Conservation (phyloP, 1,139 yeast species). For the Yamadazyma trypodendri region DNA sequence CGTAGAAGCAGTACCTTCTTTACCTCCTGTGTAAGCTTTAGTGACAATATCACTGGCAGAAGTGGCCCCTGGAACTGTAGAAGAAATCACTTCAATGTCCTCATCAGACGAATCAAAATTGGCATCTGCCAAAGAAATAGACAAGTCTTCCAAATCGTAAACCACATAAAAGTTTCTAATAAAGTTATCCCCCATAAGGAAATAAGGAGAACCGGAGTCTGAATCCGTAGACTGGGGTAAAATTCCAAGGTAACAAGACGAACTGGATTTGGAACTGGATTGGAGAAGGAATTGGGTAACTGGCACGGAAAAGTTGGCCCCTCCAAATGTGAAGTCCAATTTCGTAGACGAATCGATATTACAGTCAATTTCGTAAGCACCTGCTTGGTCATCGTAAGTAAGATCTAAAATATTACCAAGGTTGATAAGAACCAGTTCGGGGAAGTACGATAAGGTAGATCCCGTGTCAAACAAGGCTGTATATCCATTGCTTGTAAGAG, state of each 20-base stretch:
- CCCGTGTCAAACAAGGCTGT: constrained; percentile 43
- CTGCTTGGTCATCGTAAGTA: constrained; percentile 8
- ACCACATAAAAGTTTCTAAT: constrained; percentile 72
- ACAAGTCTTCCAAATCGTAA: constrained; percentile 64
- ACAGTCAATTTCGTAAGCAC: constrained; percentile 25
- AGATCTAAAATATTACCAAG: constrained; percentile 26
- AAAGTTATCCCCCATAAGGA: constrained; percentile 66
- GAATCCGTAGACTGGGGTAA: constrained; percentile 4
- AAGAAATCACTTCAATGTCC: constrained; percentile 34
- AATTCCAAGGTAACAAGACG: constrained; percentile 19
- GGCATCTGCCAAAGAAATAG: constrained; percentile 68
- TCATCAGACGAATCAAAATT: constrained; percentile 30
- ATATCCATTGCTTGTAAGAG: constrained; percentile 17
- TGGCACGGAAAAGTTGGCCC: constrained; percentile 35
- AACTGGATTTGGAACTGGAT: background rate
- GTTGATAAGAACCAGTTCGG: constrained; percentile 21
- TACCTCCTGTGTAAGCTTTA: constrained; percentile 7
- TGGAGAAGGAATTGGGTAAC: constrained; percentile 13
- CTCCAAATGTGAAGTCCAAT: constrained; percentile 35
- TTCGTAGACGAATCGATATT: constrained; percentile 8
- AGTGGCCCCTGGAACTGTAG: constrained; percentile 19
- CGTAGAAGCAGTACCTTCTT: constrained; percentile 1
- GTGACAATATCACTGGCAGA: constrained; percentile 42
- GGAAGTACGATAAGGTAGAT: constrained; percentile 34
- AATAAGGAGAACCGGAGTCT: constrained; percentile 12